Conservation (phyloP, 306 rosid genomes). For the Cicer judaicum region DNA sequence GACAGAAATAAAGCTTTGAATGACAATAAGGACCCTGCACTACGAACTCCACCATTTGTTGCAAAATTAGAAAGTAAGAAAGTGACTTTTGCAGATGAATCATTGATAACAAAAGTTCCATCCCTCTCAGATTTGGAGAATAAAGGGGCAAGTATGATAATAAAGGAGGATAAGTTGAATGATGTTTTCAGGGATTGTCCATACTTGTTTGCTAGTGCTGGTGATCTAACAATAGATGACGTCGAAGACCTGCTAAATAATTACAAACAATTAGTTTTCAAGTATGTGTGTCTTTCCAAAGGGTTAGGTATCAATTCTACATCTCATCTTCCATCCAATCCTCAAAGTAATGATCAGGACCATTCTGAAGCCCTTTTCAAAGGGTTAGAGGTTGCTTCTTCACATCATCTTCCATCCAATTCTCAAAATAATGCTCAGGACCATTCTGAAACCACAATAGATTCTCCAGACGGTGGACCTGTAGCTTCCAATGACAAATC, state of each 20-base stretch:
- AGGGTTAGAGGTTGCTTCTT: conserved; percentile 63
- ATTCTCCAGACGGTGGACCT: conserved; percentile 50
- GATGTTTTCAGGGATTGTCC: conserved; percentile 79
- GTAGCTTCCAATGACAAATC: conserved; percentile 51
- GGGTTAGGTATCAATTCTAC: conserved; percentile 67
- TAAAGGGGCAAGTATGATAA: conserved; percentile 77
- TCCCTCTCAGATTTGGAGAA: conserved; percentile 92
- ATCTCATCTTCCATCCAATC: conserved; percentile 49
- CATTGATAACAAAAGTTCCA: conserved; percentile 58
- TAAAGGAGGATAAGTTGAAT: conserved; percentile 69
- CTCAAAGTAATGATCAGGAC: conserved; percentile 51
- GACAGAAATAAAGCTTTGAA: conserved; percentile 54
- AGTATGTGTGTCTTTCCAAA: conserved; percentile 79
- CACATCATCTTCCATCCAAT: conserved; percentile 49
- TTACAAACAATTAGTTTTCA: conserved; percentile 86
- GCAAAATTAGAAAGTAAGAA: conserved; percentile 53
- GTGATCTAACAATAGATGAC: conserved; percentile 74
- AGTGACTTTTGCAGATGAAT: conserved; percentile 53
- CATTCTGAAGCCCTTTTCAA: conserved; percentile 57
- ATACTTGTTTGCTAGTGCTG: conserved; percentile 73
- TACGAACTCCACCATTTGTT: conserved; percentile 52
- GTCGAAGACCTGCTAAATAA: conserved; percentile 83
- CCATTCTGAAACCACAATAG: conserved; percentile 50
- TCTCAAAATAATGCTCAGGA: conserved; percentile 51
- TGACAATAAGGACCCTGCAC: conserved; percentile 50